These are phyloP conservation scores for Fusarium equiseti DNA, from an alignment of 2,329 filamentous ascomycete species.

Conservation along the genomic window DNA sequence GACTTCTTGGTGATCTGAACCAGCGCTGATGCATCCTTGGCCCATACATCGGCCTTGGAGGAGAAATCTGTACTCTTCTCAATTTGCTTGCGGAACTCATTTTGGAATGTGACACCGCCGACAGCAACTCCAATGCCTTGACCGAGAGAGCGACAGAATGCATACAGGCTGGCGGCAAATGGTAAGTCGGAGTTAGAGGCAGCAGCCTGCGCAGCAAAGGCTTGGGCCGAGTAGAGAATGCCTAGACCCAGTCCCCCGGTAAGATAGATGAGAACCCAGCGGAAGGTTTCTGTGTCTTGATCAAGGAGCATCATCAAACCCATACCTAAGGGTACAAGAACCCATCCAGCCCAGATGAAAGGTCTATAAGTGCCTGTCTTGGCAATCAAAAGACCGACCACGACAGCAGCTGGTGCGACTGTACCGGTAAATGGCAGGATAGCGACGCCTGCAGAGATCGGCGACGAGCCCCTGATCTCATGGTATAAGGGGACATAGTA, in stretches of 20 bases:
- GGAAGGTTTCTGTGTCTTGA: slow-evolving; percentile 61
- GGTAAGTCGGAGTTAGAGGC: slow-evolving; percentile 56
- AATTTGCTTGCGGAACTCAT: slow-evolving; percentile 67
- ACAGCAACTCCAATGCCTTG: slow-evolving; percentile 75
- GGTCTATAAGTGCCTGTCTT: slow-evolving; percentile 70
- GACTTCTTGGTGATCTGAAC: slow-evolving; percentile 61
- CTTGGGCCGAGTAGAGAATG: slow-evolving; percentile 73
- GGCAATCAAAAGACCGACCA: slow-evolving; percentile 67
- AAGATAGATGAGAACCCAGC: slow-evolving; percentile 73
- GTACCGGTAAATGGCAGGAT: slow-evolving; percentile 71
- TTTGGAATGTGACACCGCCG: slow-evolving; percentile 77
- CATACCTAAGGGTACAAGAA: slow-evolving; percentile 67
- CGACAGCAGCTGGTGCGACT: slow-evolving; percentile 69
- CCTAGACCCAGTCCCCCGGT: slow-evolving; percentile 71
- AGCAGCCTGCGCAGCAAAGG: slow-evolving; percentile 70
- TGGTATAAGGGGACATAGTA: slow-evolving; percentile 44
- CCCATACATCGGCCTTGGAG: slow-evolving; percentile 57
- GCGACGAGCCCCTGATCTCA: slow-evolving; percentile 39
- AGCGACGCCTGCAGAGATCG: slow-evolving; percentile 58
- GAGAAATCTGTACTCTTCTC: slow-evolving; percentile 61
- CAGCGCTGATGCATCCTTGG: slow-evolving; percentile 68
- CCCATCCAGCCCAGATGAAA: slow-evolving; percentile 73
- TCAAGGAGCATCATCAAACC: slow-evolving; percentile 66
- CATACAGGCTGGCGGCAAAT: slow-evolving; percentile 71
- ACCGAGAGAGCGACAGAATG: slow-evolving; percentile 70